phyloP scores from a whole-genome alignment of 2,329 filamentous ascomycete species.

The Daldinia eschscholtzii region DNA sequence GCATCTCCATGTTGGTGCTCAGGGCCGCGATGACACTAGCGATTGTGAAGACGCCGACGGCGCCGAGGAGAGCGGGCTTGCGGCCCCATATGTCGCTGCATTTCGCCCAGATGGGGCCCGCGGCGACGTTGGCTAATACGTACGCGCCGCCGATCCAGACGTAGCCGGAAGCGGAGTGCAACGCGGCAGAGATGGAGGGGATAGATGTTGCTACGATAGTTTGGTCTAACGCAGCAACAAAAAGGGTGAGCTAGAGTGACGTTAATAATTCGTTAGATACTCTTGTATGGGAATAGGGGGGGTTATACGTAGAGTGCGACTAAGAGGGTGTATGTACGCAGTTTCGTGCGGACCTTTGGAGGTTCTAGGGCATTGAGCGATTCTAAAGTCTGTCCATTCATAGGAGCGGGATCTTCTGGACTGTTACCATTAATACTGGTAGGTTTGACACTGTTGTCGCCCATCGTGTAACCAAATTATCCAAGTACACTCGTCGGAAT shows the following conservation, averaged over 20 bases:
- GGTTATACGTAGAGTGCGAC: constrained; percentile 44
- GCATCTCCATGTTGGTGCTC: constrained; percentile 53
- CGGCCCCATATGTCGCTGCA: constrained; percentile 59
- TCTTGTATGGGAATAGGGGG: background rate
- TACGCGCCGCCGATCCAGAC: constrained; percentile 76
- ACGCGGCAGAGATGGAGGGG: constrained; percentile 61
- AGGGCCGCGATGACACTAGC: constrained; percentile 55
- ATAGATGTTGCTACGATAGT: constrained; percentile 65
- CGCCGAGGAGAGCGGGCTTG: constrained; percentile 55
- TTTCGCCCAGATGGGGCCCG: constrained; percentile 70
- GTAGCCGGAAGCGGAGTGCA: constrained; percentile 68
- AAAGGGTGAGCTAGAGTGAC: constrained; percentile 36
- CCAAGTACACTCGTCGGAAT: background rate
- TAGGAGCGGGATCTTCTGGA: constrained; percentile 14
- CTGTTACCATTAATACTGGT: constrained; percentile 7
- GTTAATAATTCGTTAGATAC: constrained; percentile 2
- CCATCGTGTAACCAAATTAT: background rate
- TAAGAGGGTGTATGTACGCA: constrained; percentile 46
- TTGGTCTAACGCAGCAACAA: constrained; percentile 48
- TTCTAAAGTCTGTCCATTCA: constrained; percentile 18
- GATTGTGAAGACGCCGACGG: constrained; percentile 53
- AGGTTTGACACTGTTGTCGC: constrained; percentile 9
- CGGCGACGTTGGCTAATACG: constrained; percentile 70
- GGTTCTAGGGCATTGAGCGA: constrained; percentile 38
- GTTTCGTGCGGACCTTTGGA: constrained; percentile 44